phyloP scores from a whole-genome alignment of 2,329 filamentous ascomycete genomes.

The Xylaria sp. region DNA sequence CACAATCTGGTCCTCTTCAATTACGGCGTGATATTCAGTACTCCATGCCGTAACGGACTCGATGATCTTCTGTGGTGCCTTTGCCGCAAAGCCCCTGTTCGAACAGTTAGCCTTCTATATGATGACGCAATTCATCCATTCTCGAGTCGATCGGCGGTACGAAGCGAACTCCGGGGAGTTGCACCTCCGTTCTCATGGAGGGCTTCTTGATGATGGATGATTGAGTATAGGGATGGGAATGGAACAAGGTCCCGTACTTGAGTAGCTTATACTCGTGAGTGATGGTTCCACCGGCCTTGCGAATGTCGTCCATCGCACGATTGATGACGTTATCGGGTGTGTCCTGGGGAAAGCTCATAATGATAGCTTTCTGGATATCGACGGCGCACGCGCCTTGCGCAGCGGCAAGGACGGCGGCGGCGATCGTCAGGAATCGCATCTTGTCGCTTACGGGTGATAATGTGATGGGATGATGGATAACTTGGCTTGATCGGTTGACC shows the following conservation, averaged over 20 bases:
- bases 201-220: neutral
- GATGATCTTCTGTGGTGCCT: conserved; percentile 75
- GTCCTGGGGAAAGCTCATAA: conserved; percentile 79
- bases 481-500: conserved; percentile 26
- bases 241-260: conserved; percentile 64
- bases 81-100: conserved; percentile 80
- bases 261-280: conserved; percentile 79
- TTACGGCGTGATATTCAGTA: conserved; percentile 66
- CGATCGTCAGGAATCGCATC: conserved; percentile 72
- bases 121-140: neutral
- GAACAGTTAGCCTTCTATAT: conserved; percentile 39
- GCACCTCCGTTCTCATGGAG: neutral
- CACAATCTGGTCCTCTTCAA: conserved; percentile 83
- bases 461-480: conserved; percentile 11
- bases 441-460: conserved; percentile 44
- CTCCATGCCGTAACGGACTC: conserved; percentile 72
- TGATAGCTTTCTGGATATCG: conserved; percentile 76
- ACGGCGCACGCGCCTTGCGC: conserved; percentile 70
- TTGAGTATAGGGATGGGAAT: conserved; percentile 10
- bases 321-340: conserved; percentile 75
- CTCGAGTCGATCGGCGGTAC: neutral
- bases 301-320: conserved; percentile 77
- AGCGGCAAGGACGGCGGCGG: conserved; percentile 67
- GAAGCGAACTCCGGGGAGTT: neutral
- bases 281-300: conserved; percentile 77